Conservation (phyloP, 768 basidiomycete species). For the Tephrocybe sp. region DNA sequence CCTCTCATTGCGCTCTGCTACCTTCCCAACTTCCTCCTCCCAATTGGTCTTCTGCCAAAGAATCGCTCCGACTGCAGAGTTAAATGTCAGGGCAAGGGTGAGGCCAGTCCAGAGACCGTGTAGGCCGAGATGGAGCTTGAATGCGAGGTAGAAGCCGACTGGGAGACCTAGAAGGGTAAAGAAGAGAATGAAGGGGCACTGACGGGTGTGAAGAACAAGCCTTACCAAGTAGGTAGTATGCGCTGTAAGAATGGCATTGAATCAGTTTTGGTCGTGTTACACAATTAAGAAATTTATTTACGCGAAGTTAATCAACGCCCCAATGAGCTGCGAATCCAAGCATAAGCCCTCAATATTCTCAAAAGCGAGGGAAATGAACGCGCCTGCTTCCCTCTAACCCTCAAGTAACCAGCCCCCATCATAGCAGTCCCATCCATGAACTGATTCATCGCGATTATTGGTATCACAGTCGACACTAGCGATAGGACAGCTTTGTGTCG, state of each 20-base stretch:
- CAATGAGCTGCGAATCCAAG: constrained; percentile 55
- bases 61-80: background rate
- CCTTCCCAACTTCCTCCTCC: no score
- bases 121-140: constrained; percentile 2
- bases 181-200: background rate
- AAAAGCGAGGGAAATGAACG: background rate
- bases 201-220: no score
- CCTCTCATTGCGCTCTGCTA: no score
- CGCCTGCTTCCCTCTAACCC: constrained; percentile 78
- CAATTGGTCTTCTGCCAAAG: no score
- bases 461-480: constrained; percentile 67
- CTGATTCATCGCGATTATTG: constrained; percentile 76
- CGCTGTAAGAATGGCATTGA: background rate
- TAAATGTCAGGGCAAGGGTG: constrained; percentile 1
- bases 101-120: constrained; percentile 12
- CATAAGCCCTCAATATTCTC: background rate
- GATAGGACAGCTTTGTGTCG: constrained; percentile 50
- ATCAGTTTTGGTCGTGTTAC: background rate
- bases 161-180: background rate
- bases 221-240: background rate
- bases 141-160: constrained; percentile 3
- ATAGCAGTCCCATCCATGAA: constrained; percentile 75
- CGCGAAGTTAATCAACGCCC: constrained; percentile 77
- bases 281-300: constrained; percentile 36
- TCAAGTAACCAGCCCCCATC: constrained; percentile 72